Base-by-base conservation (phyloP, 345 rosid genomes). In the Gossypium bickii region DNA sequence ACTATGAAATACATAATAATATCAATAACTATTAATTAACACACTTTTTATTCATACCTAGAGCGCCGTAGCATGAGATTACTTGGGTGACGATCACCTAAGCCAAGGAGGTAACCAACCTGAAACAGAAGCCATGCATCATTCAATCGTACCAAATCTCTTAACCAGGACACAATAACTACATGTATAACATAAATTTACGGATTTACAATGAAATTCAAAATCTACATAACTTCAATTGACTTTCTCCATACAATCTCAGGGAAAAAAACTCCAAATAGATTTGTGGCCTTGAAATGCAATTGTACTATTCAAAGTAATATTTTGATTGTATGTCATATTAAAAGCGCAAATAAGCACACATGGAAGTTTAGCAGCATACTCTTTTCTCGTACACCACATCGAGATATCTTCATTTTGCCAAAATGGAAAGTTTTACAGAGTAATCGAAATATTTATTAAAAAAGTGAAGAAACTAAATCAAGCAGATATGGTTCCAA, bases 71-170 rank as follows among this genome's bases (percentile, higher is more conserved):
- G 85, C 98, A 95, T 93, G 79, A 95, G 98, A 83, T 95, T 95
- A 79, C 99, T 90, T 59, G 99, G 99, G 79, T 95, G 99, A 69
- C 98, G 90, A 91, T 95, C 99, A 74, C 99, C 99, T 82, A 95
- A 86, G 67, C 99, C 99, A 67, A 95, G 99, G 85, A 95, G 93
- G 79, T 95, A 95, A 70, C 99, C 99, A 72, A 93, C 98, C 98
- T 94, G 91, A 80, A 82, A 82, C 44, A 67, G 76, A 73, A 74
- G 62, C 13, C 80, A 34, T 4, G 2, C 12, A n/a, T n/a, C 44
- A 43, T 75, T 22, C 56, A 64, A 17, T 13, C 15, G n/a, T 18
- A 52, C n/a, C 2, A 1, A 10, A 43, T 67, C 38, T 47, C 9
- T 47, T 24, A 24, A 47, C 16, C 0, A 13, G 41, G 71, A 24